Percentiles rank a stretch among this genome's conserved stretches.
Conservation (phyloP, 495 filamentous ascomycete genomes). For the Neurospora sp. region DNA sequence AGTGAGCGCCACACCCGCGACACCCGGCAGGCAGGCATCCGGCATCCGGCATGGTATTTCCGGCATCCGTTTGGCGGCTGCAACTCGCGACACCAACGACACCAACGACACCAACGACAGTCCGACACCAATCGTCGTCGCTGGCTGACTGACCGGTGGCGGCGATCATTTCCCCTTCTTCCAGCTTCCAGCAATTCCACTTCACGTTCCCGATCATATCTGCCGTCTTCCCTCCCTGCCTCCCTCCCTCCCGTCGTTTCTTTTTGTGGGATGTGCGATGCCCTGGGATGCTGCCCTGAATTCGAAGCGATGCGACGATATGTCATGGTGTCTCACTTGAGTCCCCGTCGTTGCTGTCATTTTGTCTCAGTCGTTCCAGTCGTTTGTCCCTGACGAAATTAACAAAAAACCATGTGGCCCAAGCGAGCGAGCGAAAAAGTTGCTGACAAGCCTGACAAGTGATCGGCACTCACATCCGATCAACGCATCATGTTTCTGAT, state of each 20-base stretch:
- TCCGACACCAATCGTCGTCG: too few species aligned
- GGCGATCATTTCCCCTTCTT: not conserved
- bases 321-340: not conserved
- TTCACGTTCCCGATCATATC: not conserved
- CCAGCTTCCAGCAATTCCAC: not conserved
- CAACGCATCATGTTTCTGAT: not conserved
- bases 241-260: not conserved
- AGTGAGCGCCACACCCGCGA: not conserved
- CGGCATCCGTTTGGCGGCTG: not conserved
- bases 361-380: too few species aligned
- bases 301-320: not conserved
- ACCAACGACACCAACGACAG: too few species aligned
- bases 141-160: not conserved
- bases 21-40: not conserved
- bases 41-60: not conserved
- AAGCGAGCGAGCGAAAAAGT: not conserved
- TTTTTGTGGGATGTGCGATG: not conserved
- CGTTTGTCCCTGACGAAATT: too few species aligned
- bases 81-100: not conserved
- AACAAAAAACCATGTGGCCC: too few species aligned
- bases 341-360: too few species aligned
- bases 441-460: not conserved
- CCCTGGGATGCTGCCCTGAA: not conserved
- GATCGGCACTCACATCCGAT: not conserved
- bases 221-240: not conserved